A percentile compares a stretch with the other conserved stretches of the same genome.
These are phyloP conservation scores for Sordariomycetes sp. DNA, from an alignment of 2,329 filamentous ascomycete genomes.

Conservation along the genomic window DNA sequence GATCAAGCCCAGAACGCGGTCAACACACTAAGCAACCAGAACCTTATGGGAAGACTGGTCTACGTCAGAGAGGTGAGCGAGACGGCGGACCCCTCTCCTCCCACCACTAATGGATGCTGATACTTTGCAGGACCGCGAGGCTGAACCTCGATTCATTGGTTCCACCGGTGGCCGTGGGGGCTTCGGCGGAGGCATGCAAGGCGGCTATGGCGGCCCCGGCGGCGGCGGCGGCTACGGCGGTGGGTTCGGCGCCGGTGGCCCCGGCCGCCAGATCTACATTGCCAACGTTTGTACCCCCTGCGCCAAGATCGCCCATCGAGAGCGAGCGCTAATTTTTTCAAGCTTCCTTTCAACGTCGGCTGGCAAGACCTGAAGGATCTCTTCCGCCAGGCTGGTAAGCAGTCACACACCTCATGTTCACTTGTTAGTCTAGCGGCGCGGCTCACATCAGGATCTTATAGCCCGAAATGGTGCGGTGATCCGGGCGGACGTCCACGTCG, in stretches of 20 bases:
- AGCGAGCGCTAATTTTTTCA: constrained; percentile 19
- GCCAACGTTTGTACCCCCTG: constrained; percentile 74
- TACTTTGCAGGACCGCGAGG: constrained; percentile 72
- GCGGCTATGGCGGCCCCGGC: neutral
- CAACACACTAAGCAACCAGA: constrained; percentile 96
- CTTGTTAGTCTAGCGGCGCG: neutral
- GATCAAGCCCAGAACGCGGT: constrained; percentile 98
- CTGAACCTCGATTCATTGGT: constrained; percentile 90
- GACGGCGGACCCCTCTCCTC: constrained; percentile 19
- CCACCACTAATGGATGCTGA: neutral
- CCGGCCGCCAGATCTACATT: constrained; percentile 82
- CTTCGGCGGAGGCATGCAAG: constrained; percentile 28
- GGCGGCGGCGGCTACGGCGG: neutral
- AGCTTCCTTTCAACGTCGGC: constrained; percentile 95
- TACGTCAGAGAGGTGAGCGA: constrained; percentile 82
- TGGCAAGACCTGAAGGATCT: constrained; percentile 99
- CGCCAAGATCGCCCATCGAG: neutral
- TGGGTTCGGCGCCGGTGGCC: constrained; percentile 34
- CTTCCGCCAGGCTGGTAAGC: constrained; percentile 93
- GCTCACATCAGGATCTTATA: constrained; percentile 10
- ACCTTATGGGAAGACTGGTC: constrained; percentile 94
- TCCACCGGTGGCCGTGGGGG: constrained; percentile 44
- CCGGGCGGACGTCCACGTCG: constrained; percentile 88
- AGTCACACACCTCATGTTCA: neutral
- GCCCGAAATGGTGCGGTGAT: constrained; percentile 67